A percentile compares a stretch with the other conserved stretches of the same genome.
phyloP scores from a whole-genome alignment of 352 stramenopile species.

The Pythium scleroteichum region DNA sequence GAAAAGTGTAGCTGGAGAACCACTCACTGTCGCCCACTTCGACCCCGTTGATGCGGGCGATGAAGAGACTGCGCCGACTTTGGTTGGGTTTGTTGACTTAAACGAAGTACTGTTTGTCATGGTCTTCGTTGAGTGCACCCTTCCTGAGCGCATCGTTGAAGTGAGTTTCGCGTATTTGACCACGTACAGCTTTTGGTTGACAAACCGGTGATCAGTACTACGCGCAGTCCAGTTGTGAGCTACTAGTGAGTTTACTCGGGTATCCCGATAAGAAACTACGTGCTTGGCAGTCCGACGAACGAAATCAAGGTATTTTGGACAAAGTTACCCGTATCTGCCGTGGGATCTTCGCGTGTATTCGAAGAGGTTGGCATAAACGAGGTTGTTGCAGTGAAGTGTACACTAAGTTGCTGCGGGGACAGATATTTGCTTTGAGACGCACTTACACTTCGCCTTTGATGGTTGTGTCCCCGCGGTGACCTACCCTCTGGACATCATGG shows the following conservation, averaged over 20 bases:
- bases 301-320: neutral
- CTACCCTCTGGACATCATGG: conserved; percentile 50
- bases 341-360: conserved; percentile 9
- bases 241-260: conserved; percentile 55
- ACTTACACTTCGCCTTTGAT: conserved; percentile 52
- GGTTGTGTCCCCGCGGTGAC: conserved; percentile 41
- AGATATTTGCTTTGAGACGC: conserved; percentile 44
- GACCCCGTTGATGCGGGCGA: neutral
- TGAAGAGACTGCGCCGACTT: neutral
- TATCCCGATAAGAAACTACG: conserved; percentile 45
- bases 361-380: conserved; percentile 20
- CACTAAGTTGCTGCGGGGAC: neutral
- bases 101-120: conserved; percentile 60
- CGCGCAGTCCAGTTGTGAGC: conserved; percentile 47
- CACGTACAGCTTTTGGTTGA: neutral
- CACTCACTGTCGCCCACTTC: conserved; percentile 42
- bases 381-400: neutral
- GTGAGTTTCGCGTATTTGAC: conserved; percentile 14
- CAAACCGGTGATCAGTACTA: conserved; percentile 38
- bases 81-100: conserved; percentile 50
- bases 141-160: conserved; percentile 26
- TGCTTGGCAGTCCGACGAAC: conserved; percentile 12
- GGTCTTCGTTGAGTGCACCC: conserved; percentile 31
- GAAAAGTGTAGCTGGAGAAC: conserved; percentile 48
- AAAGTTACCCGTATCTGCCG: conserved; percentile 4